Conservation (phyloP, 2,329 filamentous ascomycete genomes). For the Aspergillus sp. region DNA sequence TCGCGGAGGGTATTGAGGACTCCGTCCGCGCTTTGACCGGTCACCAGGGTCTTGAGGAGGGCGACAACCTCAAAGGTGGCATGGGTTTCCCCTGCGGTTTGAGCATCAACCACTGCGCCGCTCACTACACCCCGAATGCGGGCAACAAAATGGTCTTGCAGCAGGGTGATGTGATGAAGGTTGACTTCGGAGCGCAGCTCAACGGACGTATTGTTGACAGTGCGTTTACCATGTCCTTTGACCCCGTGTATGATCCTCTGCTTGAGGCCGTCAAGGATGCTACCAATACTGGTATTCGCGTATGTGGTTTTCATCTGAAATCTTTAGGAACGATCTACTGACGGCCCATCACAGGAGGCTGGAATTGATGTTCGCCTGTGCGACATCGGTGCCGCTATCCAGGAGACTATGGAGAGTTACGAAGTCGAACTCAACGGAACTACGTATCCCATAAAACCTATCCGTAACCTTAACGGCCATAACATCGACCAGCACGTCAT, state of each 20-base stretch:
- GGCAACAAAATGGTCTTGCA: constrained; percentile 74
- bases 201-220: constrained; percentile 71
- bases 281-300: constrained; percentile 72
- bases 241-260: constrained; percentile 68
- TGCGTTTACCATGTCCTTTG: constrained; percentile 68
- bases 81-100: constrained; percentile 86
- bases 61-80: constrained; percentile 73
- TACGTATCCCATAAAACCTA: constrained; percentile 77
- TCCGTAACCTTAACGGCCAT: constrained; percentile 85
- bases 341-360: constrained; percentile 60
- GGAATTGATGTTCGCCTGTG: constrained; percentile 89
- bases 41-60: constrained; percentile 73
- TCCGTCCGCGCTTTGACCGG: constrained; percentile 74
- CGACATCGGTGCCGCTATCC: constrained; percentile 79
- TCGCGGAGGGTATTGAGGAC: constrained; percentile 84
- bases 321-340: not conserved
- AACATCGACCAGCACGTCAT: constrained; percentile 88
- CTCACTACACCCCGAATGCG: constrained; percentile 83
- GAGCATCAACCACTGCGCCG: constrained; percentile 80
- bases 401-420: constrained; percentile 92
- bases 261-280: constrained; percentile 66
- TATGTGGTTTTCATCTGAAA: constrained; percentile 27
- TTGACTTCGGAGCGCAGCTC: constrained; percentile 70
- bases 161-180: constrained; percentile 69
- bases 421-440: constrained; percentile 80